phyloP scores from a whole-genome alignment of 768 basidiomycete genomes.

The Phaffia tasmanica region DNA sequence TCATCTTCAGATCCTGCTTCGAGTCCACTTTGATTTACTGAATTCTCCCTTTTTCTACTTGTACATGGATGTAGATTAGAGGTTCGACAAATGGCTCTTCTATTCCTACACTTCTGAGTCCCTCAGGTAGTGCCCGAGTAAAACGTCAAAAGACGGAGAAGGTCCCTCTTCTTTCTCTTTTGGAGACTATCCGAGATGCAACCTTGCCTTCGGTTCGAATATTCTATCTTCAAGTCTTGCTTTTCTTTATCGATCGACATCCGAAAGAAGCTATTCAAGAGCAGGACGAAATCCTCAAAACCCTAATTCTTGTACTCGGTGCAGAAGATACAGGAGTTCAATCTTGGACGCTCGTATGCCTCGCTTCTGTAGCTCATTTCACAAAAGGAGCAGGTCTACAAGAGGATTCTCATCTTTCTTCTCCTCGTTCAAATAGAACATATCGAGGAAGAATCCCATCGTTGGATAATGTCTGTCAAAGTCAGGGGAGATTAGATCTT shows the following conservation, averaged over 20 bases:
- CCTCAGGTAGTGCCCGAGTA: not conserved
- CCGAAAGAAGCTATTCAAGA: slow-evolving; percentile 49
- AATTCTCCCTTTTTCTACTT: slow-evolving; percentile 45
- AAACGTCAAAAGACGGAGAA: slow-evolving; percentile 32
- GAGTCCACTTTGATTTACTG: slow-evolving; percentile 47
- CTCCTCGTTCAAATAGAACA: slow-evolving; percentile 8
- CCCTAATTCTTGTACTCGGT: slow-evolving; percentile 53
- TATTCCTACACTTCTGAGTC: slow-evolving; percentile 1
- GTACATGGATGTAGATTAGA: slow-evolving; percentile 28
- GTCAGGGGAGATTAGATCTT: not conserved
- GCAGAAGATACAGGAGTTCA: slow-evolving; percentile 57
- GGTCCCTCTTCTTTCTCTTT: slow-evolving; percentile 26
- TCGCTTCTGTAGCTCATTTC: slow-evolving; percentile 58
- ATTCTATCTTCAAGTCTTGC: slow-evolving; percentile 59
- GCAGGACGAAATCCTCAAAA: slow-evolving; percentile 44
- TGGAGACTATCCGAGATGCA: slow-evolving; percentile 10
- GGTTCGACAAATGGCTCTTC: slow-evolving; percentile 11
- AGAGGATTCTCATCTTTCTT: not conserved
- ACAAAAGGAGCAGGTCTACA: slow-evolving; percentile 31
- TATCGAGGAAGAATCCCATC: not conserved
- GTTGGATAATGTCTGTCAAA: not conserved
- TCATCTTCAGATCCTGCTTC: slow-evolving; percentile 19
- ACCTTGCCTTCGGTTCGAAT: slow-evolving; percentile 34
- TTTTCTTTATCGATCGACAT: slow-evolving; percentile 74
- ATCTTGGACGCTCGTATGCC: slow-evolving; percentile 72